Base-by-base conservation (phyloP, 495 filamentous ascomycete species). In the Aspergillus funiculosus region DNA sequence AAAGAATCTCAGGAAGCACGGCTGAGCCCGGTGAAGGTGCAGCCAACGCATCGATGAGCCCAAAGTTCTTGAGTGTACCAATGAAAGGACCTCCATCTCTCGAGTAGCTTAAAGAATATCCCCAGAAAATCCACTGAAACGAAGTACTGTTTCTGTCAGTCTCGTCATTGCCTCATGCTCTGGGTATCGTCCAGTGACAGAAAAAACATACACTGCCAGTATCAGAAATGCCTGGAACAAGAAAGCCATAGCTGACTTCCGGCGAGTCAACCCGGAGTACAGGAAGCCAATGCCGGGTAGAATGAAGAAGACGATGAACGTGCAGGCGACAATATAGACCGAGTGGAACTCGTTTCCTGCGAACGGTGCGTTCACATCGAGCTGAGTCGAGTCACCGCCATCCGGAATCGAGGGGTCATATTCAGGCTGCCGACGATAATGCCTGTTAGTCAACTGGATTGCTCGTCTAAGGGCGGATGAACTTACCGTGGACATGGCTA, bases 91-190 rank as follows among this genome's bases (percentile, higher is more conserved):
- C 66, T 6, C 65, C 76, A 40, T 70, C 65, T 24, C 70, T 55
- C 2, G 66, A 67, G 60, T 77, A 80, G 15, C 75, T 66, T 1
- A 81, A 59, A 0, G 74, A 74, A 52, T 79, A 81, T 3, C 77
- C 75, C 73, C 74, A 79, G 53, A 79, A 77, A 39, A 77, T 72
- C 74, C 75, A 78, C 61, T 77, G 72, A 39, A 77, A 74, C 11
- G 72, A 74, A 3, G 59, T 66, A 6, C 64, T 67, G 24, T 10
- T 20, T 27, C 18, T 8, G 14, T 43, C 31, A 38, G 30, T 15
- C 17, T 5, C 15, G 11, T 38, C 5, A 39, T 19, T 32, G 4
- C 20, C 20, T n/a, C 10, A 22, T 17, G 20, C 25, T 5, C n/a
- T 1, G 4, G 10, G 1, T 10, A 28, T 17, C n/a, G 27, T 30